These are phyloP conservation scores for Penicillium riverlandense DNA, from an alignment of 495 filamentous ascomycete species.

Conservation along the genomic window DNA sequence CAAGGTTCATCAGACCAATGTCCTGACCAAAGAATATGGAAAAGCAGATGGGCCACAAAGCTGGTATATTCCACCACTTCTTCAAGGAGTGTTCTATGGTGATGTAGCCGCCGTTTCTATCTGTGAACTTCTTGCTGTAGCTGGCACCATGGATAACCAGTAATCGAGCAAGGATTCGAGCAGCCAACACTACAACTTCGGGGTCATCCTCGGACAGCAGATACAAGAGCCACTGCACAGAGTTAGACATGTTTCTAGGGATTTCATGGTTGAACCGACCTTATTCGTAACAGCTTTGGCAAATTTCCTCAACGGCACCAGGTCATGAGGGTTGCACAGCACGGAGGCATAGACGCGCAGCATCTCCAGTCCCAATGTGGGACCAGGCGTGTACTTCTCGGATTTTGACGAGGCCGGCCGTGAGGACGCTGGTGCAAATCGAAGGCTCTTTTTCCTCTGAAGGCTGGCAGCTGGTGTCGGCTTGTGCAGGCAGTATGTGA, in stretches of 20 bases:
- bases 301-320: conserved; percentile 69
- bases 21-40: conserved; percentile 81
- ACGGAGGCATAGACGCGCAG: conserved; percentile 76
- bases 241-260: conserved; percentile 6
- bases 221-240: conserved; percentile 80
- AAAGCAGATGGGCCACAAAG: conserved; percentile 85
- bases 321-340: conserved; percentile 65
- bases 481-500: conserved; percentile 86
- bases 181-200: conserved; percentile 72
- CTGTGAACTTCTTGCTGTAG: conserved; percentile 78
- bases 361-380: conserved; percentile 64
- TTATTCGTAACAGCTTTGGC: conserved; percentile 94
- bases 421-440: conserved; percentile 22
- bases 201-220: conserved; percentile 82
- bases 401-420: conserved; percentile 18
- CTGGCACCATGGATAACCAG: conserved; percentile 68
- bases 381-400: conserved; percentile 24
- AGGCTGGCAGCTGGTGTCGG: conserved; percentile 33
- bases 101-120: conserved; percentile 77
- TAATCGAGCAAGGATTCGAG: conserved; percentile 81
- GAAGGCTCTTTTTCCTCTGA: conserved; percentile 47
- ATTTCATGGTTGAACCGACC: conserved; percentile 41
- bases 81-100: conserved; percentile 76
- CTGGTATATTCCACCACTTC: conserved; percentile 81
- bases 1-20: conserved; percentile 65